A percentile compares a stretch with the other conserved stretches of the same genome.
phyloP scores from a whole-genome alignment of 768 basidiomycete genomes.

The Neoboletus brunneissimus region DNA sequence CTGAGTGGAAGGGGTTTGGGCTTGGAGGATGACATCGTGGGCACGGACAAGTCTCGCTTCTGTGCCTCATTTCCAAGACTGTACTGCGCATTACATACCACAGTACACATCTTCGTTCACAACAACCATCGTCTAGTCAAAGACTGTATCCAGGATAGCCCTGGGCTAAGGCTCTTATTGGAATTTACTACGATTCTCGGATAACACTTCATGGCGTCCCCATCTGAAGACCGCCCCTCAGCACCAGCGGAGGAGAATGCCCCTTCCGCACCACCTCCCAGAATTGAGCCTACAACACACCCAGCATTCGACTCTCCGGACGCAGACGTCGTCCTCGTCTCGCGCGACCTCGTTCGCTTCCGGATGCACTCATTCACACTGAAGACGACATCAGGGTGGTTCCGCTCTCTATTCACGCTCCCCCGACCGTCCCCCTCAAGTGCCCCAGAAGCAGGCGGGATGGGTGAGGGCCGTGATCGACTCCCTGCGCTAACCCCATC shows the following conservation, averaged over 20 bases:
- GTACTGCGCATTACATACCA: not conserved
- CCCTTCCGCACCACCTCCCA: not conserved
- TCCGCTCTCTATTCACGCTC: slow-evolving; percentile 53
- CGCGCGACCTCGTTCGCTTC: slow-evolving; percentile 50
- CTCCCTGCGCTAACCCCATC: slow-evolving; percentile 11
- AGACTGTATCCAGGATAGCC: not conserved
- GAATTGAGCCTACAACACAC: slow-evolving; percentile 36
- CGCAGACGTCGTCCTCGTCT: slow-evolving; percentile 53
- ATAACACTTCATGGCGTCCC: slow-evolving; percentile 13
- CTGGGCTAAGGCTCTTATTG: not conserved
- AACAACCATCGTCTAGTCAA: not conserved
- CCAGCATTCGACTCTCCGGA: slow-evolving; percentile 51
- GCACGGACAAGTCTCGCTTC: not conserved
- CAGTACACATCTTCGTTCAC: not conserved
- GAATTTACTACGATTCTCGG: not conserved
- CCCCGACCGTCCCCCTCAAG: slow-evolving; percentile 37
- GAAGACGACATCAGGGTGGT: slow-evolving; percentile 60
- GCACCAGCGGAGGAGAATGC: not conserved
- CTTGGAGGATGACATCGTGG: slow-evolving; percentile 32
- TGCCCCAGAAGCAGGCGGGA: not conserved
- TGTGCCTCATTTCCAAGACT: not conserved
- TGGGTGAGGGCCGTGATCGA: not conserved
- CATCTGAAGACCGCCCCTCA: slow-evolving; percentile 7
- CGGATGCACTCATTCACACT: slow-evolving; percentile 58
- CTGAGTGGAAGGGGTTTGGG: slow-evolving; percentile 48